Evolutionary conservation across 192 early-diverging fungal species (phyloP).

Genomic region (Diversispora eburnea): DNA sequence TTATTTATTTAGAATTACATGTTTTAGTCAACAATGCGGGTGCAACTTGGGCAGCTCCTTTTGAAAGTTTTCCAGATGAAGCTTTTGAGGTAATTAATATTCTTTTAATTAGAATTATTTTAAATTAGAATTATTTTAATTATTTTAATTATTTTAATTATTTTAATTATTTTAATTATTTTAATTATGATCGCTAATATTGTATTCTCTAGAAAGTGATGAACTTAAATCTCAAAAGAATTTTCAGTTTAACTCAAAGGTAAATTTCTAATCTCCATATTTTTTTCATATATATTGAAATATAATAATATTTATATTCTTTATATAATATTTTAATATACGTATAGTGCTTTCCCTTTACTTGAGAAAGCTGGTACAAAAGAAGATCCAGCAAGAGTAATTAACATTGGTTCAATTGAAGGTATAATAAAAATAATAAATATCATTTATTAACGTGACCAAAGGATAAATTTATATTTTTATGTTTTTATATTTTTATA

Average conservation of each 20-base stretch:
- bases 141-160: no score
- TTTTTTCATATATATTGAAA: background rate
- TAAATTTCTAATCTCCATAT: background rate
- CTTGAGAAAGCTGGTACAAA: slow-evolving; percentile 52
- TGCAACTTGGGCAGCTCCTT: slow-evolving; percentile 37
- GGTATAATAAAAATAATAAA: slow-evolving; percentile 28
- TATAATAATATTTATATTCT: background rate
- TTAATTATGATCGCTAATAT: background rate
- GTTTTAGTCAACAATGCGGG: slow-evolving; percentile 89
- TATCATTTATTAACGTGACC: background rate
- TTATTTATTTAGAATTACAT: slow-evolving; percentile 68
- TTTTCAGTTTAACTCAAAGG: slow-evolving; percentile 25
- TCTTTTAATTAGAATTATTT: background rate
- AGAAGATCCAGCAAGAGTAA: slow-evolving; percentile 65
- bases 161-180: no score
- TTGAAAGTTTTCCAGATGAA: slow-evolving; percentile 8
- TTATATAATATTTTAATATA: background rate
- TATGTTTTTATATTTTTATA: background rate
- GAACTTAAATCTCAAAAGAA: slow-evolving; percentile 24
- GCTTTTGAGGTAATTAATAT: slow-evolving; percentile 20
- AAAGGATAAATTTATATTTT: background rate
- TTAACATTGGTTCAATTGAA: slow-evolving; percentile 78
- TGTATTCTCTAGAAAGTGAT: slow-evolving; percentile 16
- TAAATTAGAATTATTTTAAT: background rate
- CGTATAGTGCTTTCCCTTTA: slow-evolving; percentile 41